Base-by-base conservation (phyloP, 2,329 filamentous ascomycete species). In the Davidsoniella neocaledoniae region DNA sequence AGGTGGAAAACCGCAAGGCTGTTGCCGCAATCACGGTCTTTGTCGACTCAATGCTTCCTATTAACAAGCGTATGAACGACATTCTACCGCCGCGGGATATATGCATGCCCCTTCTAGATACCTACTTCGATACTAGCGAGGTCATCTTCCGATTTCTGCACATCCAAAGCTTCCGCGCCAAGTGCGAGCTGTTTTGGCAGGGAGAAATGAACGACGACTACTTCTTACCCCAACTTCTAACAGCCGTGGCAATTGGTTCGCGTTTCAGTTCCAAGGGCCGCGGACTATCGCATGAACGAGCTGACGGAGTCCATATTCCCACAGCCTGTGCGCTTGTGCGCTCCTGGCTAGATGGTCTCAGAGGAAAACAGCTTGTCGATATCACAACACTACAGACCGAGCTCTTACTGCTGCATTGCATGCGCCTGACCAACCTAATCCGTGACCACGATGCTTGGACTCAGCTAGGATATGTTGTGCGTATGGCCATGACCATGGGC, bases 401-500 rank as follows among this genome's bases (percentile, higher is more conserved):
- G 55, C 58, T 75, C 9, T 61, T 76, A n/a, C 63, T 74, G 3
- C 58, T 76, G 29, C 70, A 74, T 54, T 71, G 72, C 2, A 66
- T 68, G 54, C 63, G 71, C 49, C 70, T 74, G 64, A 71, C 73
- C 58, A 70, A 72, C 4, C 65, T 65, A 19, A 61, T 65, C 7
- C 66, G 67, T 6, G 64, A 69, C 33, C 69, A 74, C 48, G 69
- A 73, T 47, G 64, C 68, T 0, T 77, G 73, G 73, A 67, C 68
- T 12, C 70, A 74, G 50, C 61, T 76, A n/a, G 73, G 73, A 4
- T 66, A 68, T 48, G 68, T 76, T 40, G 67, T 75, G 4, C 69
- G 73, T 14, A 71, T 73, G 63, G 73, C 72, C 26, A 76, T 76
- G 72, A 71, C 69, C 2, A 76, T 77, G 72, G 73, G 73, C 2